These are phyloP conservation scores for Dujonia santamariae DNA, from an alignment of 1,139 yeast genomes.

Conservation along the genomic window DNA sequence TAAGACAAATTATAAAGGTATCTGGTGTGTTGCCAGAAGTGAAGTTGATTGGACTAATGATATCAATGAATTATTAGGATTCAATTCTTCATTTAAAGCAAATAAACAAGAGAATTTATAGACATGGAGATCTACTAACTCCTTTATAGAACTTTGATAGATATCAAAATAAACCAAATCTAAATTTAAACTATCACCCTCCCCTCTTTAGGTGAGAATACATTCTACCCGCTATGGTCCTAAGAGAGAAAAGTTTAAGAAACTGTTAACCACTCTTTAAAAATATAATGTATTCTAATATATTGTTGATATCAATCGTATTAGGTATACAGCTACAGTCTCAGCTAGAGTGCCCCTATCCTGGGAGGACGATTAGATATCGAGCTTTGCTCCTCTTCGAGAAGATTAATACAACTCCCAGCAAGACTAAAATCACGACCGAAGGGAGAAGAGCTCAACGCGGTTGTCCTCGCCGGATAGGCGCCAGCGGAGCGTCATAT, in stretches of 20 bases:
- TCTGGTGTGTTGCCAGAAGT: constrained; percentile 84
- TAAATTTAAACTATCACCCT: not conserved
- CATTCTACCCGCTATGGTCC: too few species aligned
- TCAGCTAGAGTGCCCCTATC: too few species aligned
- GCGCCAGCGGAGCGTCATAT: too few species aligned
- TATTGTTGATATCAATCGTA: too few species aligned
- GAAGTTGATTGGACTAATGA: constrained; percentile 92
- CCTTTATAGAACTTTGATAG: not conserved
- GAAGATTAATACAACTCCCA: too few species aligned
- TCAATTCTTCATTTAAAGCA: constrained; percentile 71
- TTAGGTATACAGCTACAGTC: too few species aligned
- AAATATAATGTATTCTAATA: not conserved
- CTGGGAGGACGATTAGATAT: too few species aligned
- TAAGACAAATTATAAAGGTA: constrained; percentile 49
- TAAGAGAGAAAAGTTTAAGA: not conserved
- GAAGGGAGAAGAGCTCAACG: too few species aligned
- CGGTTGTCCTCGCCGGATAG: too few species aligned
- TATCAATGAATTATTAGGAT: constrained; percentile 81
- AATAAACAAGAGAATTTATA: constrained; percentile 4
- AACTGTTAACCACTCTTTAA: not conserved
- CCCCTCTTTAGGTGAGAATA: too few species aligned
- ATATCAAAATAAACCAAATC: not conserved
- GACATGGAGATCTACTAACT: constrained; percentile 10
- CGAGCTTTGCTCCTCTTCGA: too few species aligned
- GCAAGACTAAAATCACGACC: too few species aligned